Conservation (phyloP, 1,139 yeast species). For the Geotrichum candidum region DNA sequence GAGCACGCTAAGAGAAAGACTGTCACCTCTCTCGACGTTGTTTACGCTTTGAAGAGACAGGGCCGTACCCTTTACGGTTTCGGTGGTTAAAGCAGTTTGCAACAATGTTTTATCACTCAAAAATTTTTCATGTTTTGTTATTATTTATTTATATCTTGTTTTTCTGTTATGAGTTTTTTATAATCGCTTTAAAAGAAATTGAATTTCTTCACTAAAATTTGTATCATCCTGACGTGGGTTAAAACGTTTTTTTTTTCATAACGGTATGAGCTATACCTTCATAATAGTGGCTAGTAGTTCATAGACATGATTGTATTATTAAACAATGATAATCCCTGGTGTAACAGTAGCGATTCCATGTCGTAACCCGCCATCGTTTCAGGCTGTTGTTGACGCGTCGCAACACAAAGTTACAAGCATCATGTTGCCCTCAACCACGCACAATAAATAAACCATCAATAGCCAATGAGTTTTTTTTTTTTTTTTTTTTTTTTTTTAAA, state of each 20-base stretch:
- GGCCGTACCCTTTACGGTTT: constrained; percentile 99
- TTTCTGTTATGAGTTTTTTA: not conserved
- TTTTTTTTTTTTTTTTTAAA: not conserved
- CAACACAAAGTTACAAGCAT: not conserved
- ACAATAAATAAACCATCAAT: not conserved
- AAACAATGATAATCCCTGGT: not conserved
- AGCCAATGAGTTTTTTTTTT: not conserved
- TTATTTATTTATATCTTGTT: not conserved
- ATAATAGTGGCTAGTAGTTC: not conserved
- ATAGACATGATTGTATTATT: too few species aligned
- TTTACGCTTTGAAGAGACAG: constrained; percentile 99
- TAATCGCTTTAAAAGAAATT: not conserved
- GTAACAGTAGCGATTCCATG: not conserved
- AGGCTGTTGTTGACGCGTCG: not conserved
- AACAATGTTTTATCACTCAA: not conserved
- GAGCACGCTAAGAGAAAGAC: constrained; percentile 99
- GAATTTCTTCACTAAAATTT: not conserved
- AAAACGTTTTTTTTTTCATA: not conserved
- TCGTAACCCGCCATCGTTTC: not conserved
- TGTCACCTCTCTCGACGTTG: constrained; percentile 96
- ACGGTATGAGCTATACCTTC: not conserved
- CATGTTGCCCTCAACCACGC: not conserved
- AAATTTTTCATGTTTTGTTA: not conserved
- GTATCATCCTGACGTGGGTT: not conserved
- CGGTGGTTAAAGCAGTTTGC: constrained; percentile 69